Evolutionary conservation across 2,329 filamentous ascomycete genomes (phyloP).

Genomic region (Graphilbum ipis-grandicollis): DNA sequence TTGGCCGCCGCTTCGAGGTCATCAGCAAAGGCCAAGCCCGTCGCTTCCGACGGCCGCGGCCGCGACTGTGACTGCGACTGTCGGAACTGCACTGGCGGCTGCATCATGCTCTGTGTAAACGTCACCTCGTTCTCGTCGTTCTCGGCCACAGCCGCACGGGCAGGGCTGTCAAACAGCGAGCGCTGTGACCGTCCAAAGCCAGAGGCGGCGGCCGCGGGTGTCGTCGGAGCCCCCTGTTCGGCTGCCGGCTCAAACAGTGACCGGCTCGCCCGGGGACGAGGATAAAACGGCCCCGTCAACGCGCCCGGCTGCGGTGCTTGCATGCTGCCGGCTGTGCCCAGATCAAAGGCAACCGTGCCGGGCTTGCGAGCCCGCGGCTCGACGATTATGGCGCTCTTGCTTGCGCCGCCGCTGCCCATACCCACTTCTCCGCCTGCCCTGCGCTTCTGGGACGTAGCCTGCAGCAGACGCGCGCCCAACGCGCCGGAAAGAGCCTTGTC

Average conservation of each 20-base stretch:
- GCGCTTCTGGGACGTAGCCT: conserved; percentile 21
- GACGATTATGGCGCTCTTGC: conserved; percentile 35
- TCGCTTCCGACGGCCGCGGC: not conserved
- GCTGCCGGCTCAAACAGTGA: not conserved
- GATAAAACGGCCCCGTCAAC: conserved; percentile 13
- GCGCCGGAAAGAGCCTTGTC: conserved; percentile 13
- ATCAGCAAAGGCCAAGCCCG: conserved; percentile 30
- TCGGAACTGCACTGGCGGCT: too few species aligned
- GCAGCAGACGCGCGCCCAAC: conserved; percentile 13
- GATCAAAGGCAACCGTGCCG: conserved; percentile 29
- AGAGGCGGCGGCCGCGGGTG: not conserved
- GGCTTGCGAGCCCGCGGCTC: conserved; percentile 26
- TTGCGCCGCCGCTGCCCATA: conserved; percentile 14
- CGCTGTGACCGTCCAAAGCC: not conserved
- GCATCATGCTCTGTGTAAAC: conserved; percentile 11
- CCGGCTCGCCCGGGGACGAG: not conserved
- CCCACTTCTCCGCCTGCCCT: conserved; percentile 9
- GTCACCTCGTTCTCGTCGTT: conserved; percentile 12
- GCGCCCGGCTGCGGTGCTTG: not conserved
- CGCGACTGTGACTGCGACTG: conserved; percentile 12
- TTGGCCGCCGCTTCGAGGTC: conserved; percentile 36
- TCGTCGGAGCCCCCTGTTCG: not conserved
- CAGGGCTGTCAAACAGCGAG: not conserved
- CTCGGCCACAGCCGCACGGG: conserved; percentile 6
- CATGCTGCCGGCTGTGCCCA: conserved; percentile 19